These are phyloP conservation scores for Lithospermum erythrorhizon DNA, from an alignment of 257 asterid genomes.

Conservation along the genomic window DNA sequence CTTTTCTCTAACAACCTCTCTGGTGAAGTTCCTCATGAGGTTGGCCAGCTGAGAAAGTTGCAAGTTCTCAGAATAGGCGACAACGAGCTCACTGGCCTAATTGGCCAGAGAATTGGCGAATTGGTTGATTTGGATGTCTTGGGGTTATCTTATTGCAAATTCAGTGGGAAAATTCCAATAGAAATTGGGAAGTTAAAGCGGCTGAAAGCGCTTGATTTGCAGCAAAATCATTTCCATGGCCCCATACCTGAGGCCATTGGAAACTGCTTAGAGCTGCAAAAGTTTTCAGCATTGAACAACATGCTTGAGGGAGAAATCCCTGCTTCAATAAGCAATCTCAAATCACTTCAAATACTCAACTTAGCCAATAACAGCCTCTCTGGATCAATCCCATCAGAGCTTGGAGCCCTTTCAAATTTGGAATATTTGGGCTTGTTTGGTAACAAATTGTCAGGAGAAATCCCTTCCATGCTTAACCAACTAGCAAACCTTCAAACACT, in stretches of 20 bases:
- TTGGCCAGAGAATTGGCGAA: constrained; percentile 36
- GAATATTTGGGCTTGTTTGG: constrained; percentile 68
- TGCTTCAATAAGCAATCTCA: constrained; percentile 31
- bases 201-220: constrained; percentile 45
- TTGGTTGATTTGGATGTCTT: constrained; percentile 45
- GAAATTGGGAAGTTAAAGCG: constrained; percentile 56
- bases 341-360: constrained; percentile 55
- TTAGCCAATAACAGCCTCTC: constrained; percentile 73
- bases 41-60: constrained; percentile 43
- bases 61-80: constrained; percentile 72
- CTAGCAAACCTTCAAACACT: constrained; percentile 36
- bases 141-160: constrained; percentile 62
- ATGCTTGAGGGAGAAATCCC: constrained; percentile 54
- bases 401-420: constrained; percentile 35
- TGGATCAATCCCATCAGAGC: constrained; percentile 46
- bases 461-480: constrained; percentile 47
- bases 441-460: constrained; percentile 46
- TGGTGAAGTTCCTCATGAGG: constrained; percentile 51
- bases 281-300: constrained; percentile 63
- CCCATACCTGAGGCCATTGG: constrained; percentile 53
- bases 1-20: constrained; percentile 58
- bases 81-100: constrained; percentile 48
- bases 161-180: constrained; percentile 61
- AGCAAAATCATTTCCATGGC: constrained; percentile 49
- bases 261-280: constrained; percentile 38